These are phyloP conservation scores for Hymenoscyphus infarciens DNA, from an alignment of 2,329 filamentous ascomycete genomes.

Conservation along the genomic window DNA sequence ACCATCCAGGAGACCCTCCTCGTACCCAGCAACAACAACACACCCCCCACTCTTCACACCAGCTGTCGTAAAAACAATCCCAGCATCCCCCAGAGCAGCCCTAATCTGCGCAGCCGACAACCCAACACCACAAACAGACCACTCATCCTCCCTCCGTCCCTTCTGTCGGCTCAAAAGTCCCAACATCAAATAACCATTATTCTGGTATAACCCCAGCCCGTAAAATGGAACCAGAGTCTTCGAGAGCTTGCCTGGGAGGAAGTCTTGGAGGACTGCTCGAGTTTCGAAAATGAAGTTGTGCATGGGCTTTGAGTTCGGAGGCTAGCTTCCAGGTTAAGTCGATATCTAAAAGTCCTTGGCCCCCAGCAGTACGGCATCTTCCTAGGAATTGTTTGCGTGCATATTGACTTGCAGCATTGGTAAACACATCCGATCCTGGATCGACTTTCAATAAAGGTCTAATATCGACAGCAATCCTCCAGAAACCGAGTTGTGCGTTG, in stretches of 20 bases:
- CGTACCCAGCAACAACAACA: conserved; percentile 17
- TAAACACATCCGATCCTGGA: conserved; percentile 14
- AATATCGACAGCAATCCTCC: conserved; percentile 17
- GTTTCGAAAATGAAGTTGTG: conserved; percentile 13
- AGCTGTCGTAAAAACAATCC: conserved; percentile 15
- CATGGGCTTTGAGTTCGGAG: conserved; percentile 15
- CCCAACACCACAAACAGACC: conserved; percentile 14
- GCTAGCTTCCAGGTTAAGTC: conserved; percentile 16
- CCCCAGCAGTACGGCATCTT: conserved; percentile 13
- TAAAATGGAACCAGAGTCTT: conserved; percentile 17
- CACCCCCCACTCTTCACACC: conserved; percentile 17
- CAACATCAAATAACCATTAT: conserved; percentile 19
- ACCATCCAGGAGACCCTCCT: conserved; percentile 19
- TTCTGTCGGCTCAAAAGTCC: conserved; percentile 16
- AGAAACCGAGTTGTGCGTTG: conserved; percentile 14
- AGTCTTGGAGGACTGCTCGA: conserved; percentile 13
- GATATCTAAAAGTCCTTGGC: neutral
- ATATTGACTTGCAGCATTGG: conserved; percentile 17
- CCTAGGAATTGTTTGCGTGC: conserved; percentile 12
- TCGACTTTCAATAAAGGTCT: conserved; percentile 11
- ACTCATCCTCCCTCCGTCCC: conserved; percentile 16
- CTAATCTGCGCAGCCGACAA: conserved; percentile 19
- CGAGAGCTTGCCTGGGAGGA: conserved; percentile 13
- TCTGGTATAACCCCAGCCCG: conserved; percentile 14
- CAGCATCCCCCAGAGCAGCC: conserved; percentile 16